These are phyloP conservation scores for Medicago arabica DNA, from an alignment of 306 rosid species.

Conservation along the genomic window DNA sequence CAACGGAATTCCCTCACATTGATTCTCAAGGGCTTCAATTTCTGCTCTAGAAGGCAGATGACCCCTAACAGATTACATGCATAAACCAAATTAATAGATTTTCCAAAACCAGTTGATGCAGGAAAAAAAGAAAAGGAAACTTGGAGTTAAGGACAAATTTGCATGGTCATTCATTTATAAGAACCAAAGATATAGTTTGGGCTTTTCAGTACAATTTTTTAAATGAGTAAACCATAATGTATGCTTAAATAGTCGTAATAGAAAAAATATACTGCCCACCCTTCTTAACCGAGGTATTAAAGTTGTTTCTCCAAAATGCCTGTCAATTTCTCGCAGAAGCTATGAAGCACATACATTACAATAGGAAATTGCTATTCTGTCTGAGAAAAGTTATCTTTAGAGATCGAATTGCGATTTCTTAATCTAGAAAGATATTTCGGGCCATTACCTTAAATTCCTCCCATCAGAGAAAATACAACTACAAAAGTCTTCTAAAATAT, in stretches of 20 bases:
- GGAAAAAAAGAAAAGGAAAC: background rate
- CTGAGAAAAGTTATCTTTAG: background rate
- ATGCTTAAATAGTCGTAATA: constrained; percentile 8
- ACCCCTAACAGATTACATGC: constrained; percentile 56
- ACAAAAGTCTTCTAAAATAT: background rate
- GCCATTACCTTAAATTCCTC: background rate
- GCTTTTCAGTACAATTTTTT: background rate
- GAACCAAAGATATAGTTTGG: background rate
- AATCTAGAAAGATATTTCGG: background rate
- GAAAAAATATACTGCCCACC: background rate
- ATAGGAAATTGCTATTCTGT: background rate
- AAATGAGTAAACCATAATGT: background rate
- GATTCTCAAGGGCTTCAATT: constrained; percentile 62
- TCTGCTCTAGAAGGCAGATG: constrained; percentile 64
- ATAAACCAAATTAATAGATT: constrained; percentile 19
- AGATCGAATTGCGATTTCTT: constrained; percentile 8
- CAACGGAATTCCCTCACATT: constrained; percentile 62
- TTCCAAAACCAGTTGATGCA: background rate
- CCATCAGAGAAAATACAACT: constrained; percentile 19
- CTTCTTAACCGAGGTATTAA: background rate
- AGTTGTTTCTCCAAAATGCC: constrained; percentile 1
- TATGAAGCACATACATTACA: background rate
- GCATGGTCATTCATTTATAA: background rate
- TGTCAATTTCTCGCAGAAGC: constrained; percentile 6
- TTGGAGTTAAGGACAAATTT: constrained; percentile 5